Base-by-base conservation (phyloP, 768 basidiomycete genomes). In the Artomyces pyxidatus region DNA sequence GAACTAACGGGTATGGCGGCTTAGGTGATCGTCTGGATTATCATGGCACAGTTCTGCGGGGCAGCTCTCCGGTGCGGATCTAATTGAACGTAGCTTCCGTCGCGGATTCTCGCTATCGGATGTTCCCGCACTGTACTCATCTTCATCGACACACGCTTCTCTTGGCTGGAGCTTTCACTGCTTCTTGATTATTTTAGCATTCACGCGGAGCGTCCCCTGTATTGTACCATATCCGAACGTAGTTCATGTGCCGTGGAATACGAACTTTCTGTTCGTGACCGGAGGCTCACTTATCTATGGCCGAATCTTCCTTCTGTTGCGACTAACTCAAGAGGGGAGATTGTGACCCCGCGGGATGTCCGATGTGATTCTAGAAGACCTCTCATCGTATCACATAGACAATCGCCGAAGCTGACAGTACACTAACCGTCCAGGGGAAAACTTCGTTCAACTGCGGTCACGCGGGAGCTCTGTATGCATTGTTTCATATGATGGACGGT, bases 21-120 rank as follows among this genome's bases (percentile, higher is more conserved):
- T 30, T 57, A 88, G 85, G 56, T 92, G 39, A 65, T 96, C 46
- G 51, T 94, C 3, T 97, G 89, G 72, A 67, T 97, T 44, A 68
- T 97, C 52, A 68, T 83, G 17, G 93, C 95, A 1, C 85, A 93
- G 66, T 86, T 93, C 66, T 97, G 95, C 61, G 94, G 94, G 12
- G 79, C 83, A 1, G 79, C 77, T 38, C 65, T 96, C 61, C 85
- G 80, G 45, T 91, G 88, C 52, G 69, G 72, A 14, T 53, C 62
- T 7, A 63, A 68, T 53, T 59, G 40, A 47, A 54, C 28, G 10
- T 35, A n/a, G n/a, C n/a, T n/a, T n/a, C n/a, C n/a, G n/a, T n/a
- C n/a, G n/a, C n/a, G n/a, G n/a, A n/a, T n/a, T n/a, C n/a, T n/a
- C n/a, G n/a, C n/a, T n/a, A n/a, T n/a, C n/a, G n/a, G n/a, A n/a